These are phyloP conservation scores for Xylaria sp. DNA, from an alignment of 2,329 filamentous ascomycete genomes.

Conservation along the genomic window DNA sequence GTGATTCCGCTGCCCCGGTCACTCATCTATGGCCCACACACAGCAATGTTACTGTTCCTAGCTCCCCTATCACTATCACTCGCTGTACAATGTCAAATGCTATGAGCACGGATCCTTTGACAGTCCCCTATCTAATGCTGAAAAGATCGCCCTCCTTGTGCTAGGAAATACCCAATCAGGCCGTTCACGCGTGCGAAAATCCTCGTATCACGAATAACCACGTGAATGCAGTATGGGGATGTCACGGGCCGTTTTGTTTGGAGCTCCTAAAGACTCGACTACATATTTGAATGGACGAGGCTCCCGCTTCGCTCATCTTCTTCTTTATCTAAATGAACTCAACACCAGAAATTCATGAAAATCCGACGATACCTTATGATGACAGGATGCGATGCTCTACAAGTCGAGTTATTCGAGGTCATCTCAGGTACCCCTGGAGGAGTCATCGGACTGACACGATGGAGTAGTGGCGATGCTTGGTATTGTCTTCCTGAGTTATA, in stretches of 20 bases:
- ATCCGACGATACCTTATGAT: neutral
- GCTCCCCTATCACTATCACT: neutral
- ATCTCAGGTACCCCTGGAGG: neutral
- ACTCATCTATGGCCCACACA: neutral
- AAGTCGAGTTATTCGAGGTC: neutral
- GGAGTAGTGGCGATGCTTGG: neutral
- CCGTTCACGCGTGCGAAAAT: slow-evolving; percentile 1
- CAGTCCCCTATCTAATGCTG: neutral
- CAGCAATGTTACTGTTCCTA: neutral
- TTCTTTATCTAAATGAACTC: slow-evolving; percentile 5
- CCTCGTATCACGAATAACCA: slow-evolving; percentile 28
- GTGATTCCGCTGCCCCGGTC: neutral
- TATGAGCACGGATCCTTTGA: neutral
- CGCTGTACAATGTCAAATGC: slow-evolving; percentile 2
- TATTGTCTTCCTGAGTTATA: too few relatives aligned
- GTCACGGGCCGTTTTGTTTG: slow-evolving; percentile 13
- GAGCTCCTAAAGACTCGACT: slow-evolving; percentile 16
- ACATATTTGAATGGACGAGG: slow-evolving; percentile 26
- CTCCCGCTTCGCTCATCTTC: neutral
- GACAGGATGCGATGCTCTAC: neutral
- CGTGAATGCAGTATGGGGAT: slow-evolving; percentile 27
- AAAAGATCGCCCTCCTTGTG: slow-evolving; percentile 18
- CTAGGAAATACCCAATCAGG: slow-evolving; percentile 24
- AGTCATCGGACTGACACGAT: neutral
- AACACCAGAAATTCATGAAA: neutral